Evolutionary conservation across 1,139 yeast species (phyloP), one percentile per base, ranked within the genome.

Genomic region (Arxiozyma telluris): DNA sequence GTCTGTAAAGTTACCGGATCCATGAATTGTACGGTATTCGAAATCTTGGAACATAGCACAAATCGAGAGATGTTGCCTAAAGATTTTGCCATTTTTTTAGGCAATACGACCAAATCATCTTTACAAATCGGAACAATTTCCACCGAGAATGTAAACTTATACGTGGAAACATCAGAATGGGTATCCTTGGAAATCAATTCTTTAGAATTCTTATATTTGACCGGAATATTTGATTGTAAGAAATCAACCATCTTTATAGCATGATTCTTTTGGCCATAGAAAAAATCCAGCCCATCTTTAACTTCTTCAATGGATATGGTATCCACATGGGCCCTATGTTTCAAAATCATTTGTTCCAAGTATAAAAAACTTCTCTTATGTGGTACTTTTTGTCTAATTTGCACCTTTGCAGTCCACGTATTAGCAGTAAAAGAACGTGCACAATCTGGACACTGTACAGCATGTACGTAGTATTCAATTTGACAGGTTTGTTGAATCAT

Each of bases 401-500:
- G 99, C 41, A 94, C 96, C 12, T 91, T 82, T 6, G 98, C 96
- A 71, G 93, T 84, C 99, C 99, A 93, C 18, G 98, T 93, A 69
- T 94, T 90, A 39, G 94, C 87, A 21, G 98, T 93, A 68, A 85
- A 93, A 1, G 96, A 85, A 71, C 88, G 89, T 52, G 98, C 98
- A 82, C 99, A 93, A 74, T 93, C 99, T 2, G 98, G 84, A 77
- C 99, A 93, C 75, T 93, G 99, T 84, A 90, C 89, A 30, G 98
- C 96, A 59, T 88, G 77, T 50, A 91, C 98, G 21, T 87, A 84
- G 65, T 86, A 93, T 66, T 93, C 98, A 20, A 93, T 97, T 71
- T 90, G 97, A 69, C 93, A 90, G 41, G 90, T 82, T 72, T 94
- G 98, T 70, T 94, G 98, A 30, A 93, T 82, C 61, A 93, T 87